Conservation (phyloP, 2,329 filamentous ascomycete species). For the Xylaria sp. region DNA sequence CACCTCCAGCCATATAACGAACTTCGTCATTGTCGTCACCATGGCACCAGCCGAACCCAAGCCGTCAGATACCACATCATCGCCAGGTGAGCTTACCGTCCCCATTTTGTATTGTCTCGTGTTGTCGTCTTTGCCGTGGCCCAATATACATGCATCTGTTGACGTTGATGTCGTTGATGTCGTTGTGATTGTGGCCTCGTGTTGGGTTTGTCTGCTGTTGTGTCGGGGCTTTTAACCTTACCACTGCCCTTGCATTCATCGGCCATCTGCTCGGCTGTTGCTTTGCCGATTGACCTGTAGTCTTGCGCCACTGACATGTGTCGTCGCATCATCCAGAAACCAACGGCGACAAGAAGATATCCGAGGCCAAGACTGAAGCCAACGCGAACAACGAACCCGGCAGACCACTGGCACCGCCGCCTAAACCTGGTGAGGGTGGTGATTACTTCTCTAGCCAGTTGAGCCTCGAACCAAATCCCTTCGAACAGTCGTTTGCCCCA, state of each 20-base stretch:
- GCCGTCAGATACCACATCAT: conserved; percentile 48
- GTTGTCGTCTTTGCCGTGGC: conserved; percentile 4
- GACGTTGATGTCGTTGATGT: conserved; percentile 19
- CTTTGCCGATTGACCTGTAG: conserved; percentile 30
- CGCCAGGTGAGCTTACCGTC: conserved; percentile 46
- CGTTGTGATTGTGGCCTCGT: conserved; percentile 22
- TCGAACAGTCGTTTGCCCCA: conserved; percentile 90
- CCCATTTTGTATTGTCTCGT: conserved; percentile 3
- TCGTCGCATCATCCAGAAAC: conserved; percentile 50
- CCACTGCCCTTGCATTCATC: conserved; percentile 15
- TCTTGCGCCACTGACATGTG: conserved; percentile 42
- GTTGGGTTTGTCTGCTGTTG: conserved; percentile 20
- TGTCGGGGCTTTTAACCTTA: conserved; percentile 14
- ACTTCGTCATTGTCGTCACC: conserved; percentile 51
- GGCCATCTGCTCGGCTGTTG: conserved; percentile 10
- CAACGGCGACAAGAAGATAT: conserved; percentile 57
- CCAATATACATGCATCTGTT: conserved; percentile 22
- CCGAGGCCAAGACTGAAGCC: conserved; percentile 62
- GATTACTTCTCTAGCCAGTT: conserved; percentile 77
- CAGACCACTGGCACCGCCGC: conserved; percentile 76
- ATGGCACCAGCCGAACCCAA: conserved; percentile 50
- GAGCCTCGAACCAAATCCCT: conserved; percentile 91
- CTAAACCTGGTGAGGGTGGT: conserved; percentile 65
- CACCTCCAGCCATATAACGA: conserved; percentile 44
- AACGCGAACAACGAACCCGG: conserved; percentile 65